Base-by-base conservation (phyloP, 495 filamentous ascomycete species). In the Penicillium argentinense region DNA sequence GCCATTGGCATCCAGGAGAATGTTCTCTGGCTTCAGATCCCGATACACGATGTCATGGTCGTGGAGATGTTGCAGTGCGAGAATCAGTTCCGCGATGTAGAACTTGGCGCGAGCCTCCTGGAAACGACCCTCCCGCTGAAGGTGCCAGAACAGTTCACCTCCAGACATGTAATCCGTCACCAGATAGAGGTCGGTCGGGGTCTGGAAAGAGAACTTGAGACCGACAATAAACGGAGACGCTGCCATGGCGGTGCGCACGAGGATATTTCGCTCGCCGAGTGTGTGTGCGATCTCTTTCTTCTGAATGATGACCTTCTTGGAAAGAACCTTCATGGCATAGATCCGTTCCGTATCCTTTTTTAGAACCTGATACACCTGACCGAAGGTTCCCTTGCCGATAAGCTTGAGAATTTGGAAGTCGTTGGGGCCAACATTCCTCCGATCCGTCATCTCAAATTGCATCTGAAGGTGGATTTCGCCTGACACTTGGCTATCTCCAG, bases 121-220 rank as follows among this genome's bases (percentile, higher is more conserved):
- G 64, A 99, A 99, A 13, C 91, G 85, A 29, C 95, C 95, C 62
- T 97, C 93, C 68, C 95, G 95, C 63, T 98, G 93, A 32, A 99
- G 70, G 73, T 99, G 93, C 91, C 92, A 99, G 69, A 99, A 99
- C 1, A 99, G 72, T 63, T 97, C 93, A 26, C 93, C 95, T 4
- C 93, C 93, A 4, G 95, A 97, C 93, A 99, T 97, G 74, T 96
- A 99, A 62, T 97, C 95, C n/a, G 95, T 97, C 18, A 99, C 95
- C 2, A 99, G 77, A 64, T 97, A 97, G 1, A 99, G 81, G 62
- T 99, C 93, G 9, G 90, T 91, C 4, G 91, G 89, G 0, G 93
- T 97, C 62, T 99, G 93, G 72, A 99, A 99, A 1, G 93, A 98
- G 63, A 97, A 98, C 59, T 98, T 98, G 56, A 98, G 76, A 9